These are phyloP conservation scores for Pythium angustatum DNA, from an alignment of 352 stramenopile species.

Conservation along the genomic window DNA sequence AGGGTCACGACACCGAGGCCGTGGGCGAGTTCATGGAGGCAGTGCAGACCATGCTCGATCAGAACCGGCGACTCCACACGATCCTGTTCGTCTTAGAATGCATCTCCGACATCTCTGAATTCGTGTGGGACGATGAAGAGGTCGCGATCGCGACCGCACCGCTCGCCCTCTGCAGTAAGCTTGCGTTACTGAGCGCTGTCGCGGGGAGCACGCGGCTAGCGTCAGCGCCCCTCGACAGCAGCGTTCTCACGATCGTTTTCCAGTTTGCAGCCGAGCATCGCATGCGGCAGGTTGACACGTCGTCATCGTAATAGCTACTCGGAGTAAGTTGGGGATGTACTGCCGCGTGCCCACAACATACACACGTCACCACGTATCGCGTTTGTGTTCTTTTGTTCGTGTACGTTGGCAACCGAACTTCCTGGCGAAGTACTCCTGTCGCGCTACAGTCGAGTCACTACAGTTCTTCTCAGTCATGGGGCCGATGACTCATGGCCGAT, in stretches of 20 bases:
- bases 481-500: no score
- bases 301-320: no score
- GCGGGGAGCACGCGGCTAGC: not conserved
- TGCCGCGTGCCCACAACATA: no score
- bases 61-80: not conserved
- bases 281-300: not conserved
- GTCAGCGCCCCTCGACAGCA: not conserved
- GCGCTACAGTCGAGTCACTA: no score
- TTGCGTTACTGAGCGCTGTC: not conserved
- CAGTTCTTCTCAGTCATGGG: no score
- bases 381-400: no score
- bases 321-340: no score
- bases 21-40: not conserved
- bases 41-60: not conserved
- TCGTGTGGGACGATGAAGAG: not conserved
- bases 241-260: not conserved
- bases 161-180: not conserved
- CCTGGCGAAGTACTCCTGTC: no score
- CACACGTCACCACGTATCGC: no score
- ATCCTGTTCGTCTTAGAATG: not conserved
- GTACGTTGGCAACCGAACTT: no score
- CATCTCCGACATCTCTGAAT: not conserved
- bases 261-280: slow-evolving; percentile 8
- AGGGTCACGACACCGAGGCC: not conserved
- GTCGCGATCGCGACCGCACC: not conserved